Evolutionary conservation across 208 protist genomes (phyloP).

Genomic region (Trypanosoma caninum): DNA sequence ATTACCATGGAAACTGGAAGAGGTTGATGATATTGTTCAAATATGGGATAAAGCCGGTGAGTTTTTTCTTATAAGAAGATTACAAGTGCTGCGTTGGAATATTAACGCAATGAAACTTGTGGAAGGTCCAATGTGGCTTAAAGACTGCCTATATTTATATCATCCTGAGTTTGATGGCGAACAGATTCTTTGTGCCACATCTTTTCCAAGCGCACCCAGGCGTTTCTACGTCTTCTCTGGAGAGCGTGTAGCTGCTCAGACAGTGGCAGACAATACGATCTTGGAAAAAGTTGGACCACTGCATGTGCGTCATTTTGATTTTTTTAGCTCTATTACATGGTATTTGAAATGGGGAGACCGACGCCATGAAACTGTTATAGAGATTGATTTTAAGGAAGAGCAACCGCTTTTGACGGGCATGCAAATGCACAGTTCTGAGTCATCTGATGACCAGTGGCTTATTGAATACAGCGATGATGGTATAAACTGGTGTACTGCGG

Average conservation of each 20-base stretch:
- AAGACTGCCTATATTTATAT: slow-evolving; percentile 21
- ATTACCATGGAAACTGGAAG: slow-evolving; percentile 34
- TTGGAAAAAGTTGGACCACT: slow-evolving; percentile 1
- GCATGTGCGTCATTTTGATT: slow-evolving; percentile 15
- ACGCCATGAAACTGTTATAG: slow-evolving; percentile 17
- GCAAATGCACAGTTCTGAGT: slow-evolving; percentile 21
- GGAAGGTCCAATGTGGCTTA: slow-evolving; percentile 19
- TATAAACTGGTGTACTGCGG: slow-evolving; percentile 24
- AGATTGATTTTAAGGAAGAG: slow-evolving; percentile 31
- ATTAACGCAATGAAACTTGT: slow-evolving; percentile 6
- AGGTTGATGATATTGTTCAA: slow-evolving; percentile 40
- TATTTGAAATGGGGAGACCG: slow-evolving; percentile 31
- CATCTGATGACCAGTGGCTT: slow-evolving; percentile 24
- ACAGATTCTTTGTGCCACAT: slow-evolving; percentile 25
- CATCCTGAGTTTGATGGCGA: slow-evolving; percentile 17
- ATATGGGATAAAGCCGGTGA: slow-evolving; percentile 34
- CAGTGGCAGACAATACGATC: neutral
- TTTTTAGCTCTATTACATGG: slow-evolving; percentile 25
- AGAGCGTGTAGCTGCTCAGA: slow-evolving; percentile 18
- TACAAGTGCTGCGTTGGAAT: slow-evolving; percentile 27
- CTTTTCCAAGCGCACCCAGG: slow-evolving; percentile 24
- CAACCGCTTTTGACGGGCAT: slow-evolving; percentile 23
- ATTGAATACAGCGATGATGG: slow-evolving; percentile 47
- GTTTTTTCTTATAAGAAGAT: slow-evolving; percentile 27
- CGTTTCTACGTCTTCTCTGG: slow-evolving; percentile 37